These are phyloP conservation scores for Calonectria hawksworthii DNA, from an alignment of 2,329 filamentous ascomycete genomes.

Conservation along the genomic window DNA sequence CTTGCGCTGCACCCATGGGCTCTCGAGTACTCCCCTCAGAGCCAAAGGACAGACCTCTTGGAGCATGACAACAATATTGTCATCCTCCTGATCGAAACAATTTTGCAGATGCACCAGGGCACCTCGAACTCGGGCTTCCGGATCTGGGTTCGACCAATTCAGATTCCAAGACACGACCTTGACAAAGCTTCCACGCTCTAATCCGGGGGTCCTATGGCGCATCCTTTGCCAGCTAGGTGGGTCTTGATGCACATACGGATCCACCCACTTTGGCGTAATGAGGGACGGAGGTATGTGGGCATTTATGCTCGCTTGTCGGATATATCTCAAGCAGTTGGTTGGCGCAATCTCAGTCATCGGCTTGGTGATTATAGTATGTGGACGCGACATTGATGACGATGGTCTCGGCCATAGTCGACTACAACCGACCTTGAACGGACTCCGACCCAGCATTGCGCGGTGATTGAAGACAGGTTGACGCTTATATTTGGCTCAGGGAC, in stretches of 20 bases:
- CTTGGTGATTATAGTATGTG: background rate
- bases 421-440: no score
- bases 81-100: background rate
- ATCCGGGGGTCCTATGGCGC: background rate
- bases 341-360: background rate
- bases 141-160: slow-evolving; percentile 12
- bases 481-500: background rate
- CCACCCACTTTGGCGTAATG: background rate
- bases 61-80: slow-evolving; percentile 8
- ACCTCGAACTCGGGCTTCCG: background rate
- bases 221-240: background rate
- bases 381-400: background rate
- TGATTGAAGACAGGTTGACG: background rate
- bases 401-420: background rate
- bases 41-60: slow-evolving; percentile 8
- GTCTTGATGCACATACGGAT: background rate
- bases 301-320: background rate
- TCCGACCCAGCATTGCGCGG: background rate
- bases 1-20: slow-evolving; percentile 16
- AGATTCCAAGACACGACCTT: slow-evolving; percentile 24
- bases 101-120: background rate
- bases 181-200: background rate
- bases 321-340: background rate
- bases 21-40: background rate
- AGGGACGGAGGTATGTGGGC: background rate